These are phyloP conservation scores for Termitomyces sp. DNA, from an alignment of 768 basidiomycete genomes.

Conservation along the genomic window DNA sequence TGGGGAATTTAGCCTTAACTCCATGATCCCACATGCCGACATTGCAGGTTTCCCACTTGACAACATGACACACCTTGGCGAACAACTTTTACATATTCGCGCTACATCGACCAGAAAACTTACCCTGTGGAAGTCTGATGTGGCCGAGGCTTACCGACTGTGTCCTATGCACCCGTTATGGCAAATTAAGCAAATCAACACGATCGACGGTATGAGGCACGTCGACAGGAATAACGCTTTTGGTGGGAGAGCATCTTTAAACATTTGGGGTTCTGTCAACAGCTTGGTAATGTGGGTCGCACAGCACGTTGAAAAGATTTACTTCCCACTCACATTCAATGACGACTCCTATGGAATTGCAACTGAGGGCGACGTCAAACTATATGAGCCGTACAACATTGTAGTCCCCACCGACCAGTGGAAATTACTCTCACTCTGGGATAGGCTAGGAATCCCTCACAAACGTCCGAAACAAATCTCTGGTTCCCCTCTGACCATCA, in stretches of 20 bases:
- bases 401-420: not conserved
- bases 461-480: slow-evolving; percentile 29
- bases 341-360: slow-evolving; percentile 32
- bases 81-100: not conserved
- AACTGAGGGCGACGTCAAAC: slow-evolving; percentile 18
- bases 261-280: slow-evolving; percentile 26
- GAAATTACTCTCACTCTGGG: slow-evolving; percentile 27
- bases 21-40: not conserved
- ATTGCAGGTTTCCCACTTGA: not conserved
- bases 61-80: not conserved
- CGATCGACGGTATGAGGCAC: slow-evolving; percentile 13
- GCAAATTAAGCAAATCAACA: slow-evolving; percentile 31
- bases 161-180: slow-evolving; percentile 30
- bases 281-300: slow-evolving; percentile 6
- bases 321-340: slow-evolving; percentile 23
- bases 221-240: slow-evolving; percentile 33
- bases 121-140: slow-evolving; percentile 37
- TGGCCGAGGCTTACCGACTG: slow-evolving; percentile 31
- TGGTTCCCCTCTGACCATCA: slow-evolving; percentile 30
- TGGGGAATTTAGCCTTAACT: not conserved
- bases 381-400: slow-evolving; percentile 27
- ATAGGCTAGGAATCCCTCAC: slow-evolving; percentile 17
- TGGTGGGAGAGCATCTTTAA: slow-evolving; percentile 6
- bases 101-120: slow-evolving; percentile 1
- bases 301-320: slow-evolving; percentile 16